Base-by-base conservation (phyloP, 306 rosid species). In the Styphnolobium japonicum region DNA sequence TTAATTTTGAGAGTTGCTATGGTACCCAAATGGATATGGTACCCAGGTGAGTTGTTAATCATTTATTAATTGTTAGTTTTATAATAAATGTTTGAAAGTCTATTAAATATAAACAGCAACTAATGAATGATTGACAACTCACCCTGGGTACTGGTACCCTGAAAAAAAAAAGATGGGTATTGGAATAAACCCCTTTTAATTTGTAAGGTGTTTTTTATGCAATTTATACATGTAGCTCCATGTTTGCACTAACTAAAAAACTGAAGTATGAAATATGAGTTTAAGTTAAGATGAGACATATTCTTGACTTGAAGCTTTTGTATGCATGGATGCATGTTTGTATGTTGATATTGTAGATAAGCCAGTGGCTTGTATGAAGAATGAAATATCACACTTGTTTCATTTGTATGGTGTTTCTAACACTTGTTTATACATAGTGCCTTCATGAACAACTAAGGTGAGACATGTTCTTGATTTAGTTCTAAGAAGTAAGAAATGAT, bases 281-380 rank as follows among this genome's bases (percentile, higher is more conserved):
- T 56, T 58, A 81, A 53, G 60, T 56, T 58, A 81, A 53, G 60
- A 51, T 64, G 21, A 80, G 60, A 55, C 33, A 14, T 9, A 3
- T 10, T 56, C 25, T 18, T 66, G 46, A 48, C 37, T 58, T 22
- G 39, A 71, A 48, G 46, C 27, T 31, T 68, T 5, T 56, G 39
- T 42, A 4, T 27, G 43, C 36, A 25, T 55, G 10, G 36, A 6
- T 36, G 63, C 21, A 67, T 53, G 75, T 16, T 55, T 67, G 36
- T 25, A 23, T 58, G 62, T 36, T 19, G 6, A 43, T 4, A 29
- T 27, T 39, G 67, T 16, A 36, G 39, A 18, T 14, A 67, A 29
- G 25, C 34, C 5, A 78, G 3, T 42, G 51, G 34, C 29, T 11
- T 69, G 25, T 6, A 19, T 58, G 78, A 58, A 16, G 71, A 60